Conservation (phyloP, 1,139 yeast genomes). For the Eremothecium cymbalariae region DNA sequence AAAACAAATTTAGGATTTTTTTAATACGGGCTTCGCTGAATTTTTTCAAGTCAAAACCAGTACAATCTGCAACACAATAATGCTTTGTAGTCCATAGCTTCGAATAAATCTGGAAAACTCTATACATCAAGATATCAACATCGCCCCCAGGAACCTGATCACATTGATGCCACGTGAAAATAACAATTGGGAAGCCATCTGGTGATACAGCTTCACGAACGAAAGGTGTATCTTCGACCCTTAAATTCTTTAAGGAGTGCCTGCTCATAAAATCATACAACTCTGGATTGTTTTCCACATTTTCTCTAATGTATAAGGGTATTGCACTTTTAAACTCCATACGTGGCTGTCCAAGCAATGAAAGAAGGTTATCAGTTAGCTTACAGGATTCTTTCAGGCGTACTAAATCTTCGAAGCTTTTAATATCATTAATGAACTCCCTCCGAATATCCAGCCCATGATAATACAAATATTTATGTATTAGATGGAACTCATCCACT, state of each 20-base stretch:
- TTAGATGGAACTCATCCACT: conserved; percentile 43
- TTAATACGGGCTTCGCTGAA: conserved; percentile 14
- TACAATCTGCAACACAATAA: conserved; percentile 59
- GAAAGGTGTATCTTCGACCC: conserved; percentile 35
- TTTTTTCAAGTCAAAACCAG: conserved; percentile 40
- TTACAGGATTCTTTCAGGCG: conserved; percentile 22
- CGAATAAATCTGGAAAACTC: conserved; percentile 58
- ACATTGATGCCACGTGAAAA: conserved; percentile 42
- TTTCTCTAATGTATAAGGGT: conserved; percentile 42
- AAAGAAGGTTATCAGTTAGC: conserved; percentile 31
- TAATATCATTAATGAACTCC: conserved; percentile 27
- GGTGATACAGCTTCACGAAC: conserved; percentile 57
- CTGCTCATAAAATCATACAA: conserved; percentile 70
- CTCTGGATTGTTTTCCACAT: conserved; percentile 42
- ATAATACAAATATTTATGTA: conserved; percentile 59
- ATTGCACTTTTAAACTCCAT: conserved; percentile 45
- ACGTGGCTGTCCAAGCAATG: conserved; percentile 38
- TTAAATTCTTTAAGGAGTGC: conserved; percentile 44
- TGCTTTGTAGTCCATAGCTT: conserved; percentile 69
- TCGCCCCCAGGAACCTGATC: conserved; percentile 39
- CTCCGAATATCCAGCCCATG: conserved; percentile 50
- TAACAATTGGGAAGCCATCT: conserved; percentile 68
- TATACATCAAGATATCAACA: conserved; percentile 49
- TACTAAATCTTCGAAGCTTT: conserved; percentile 21
- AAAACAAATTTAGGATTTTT: conserved; percentile 31